These are phyloP conservation scores for Penicillium turbatum DNA, from an alignment of 495 filamentous ascomycete genomes.

Conservation along the genomic window DNA sequence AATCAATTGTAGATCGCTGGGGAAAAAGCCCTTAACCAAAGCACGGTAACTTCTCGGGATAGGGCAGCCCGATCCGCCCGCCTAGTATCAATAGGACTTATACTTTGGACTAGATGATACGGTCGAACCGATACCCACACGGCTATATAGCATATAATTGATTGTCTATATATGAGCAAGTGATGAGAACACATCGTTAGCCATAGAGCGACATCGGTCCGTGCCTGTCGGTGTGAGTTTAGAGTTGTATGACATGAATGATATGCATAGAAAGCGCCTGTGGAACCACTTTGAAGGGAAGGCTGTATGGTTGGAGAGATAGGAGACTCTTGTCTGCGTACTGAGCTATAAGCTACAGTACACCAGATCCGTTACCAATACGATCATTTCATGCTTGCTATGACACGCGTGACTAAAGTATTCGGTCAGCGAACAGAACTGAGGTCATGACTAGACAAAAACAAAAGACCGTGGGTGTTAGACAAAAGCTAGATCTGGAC, in stretches of 20 bases:
- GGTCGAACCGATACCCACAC: not conserved
- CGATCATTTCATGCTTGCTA: too few relatives aligned
- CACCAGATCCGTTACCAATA: too few relatives aligned
- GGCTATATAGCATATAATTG: not conserved
- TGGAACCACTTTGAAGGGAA: not conserved
- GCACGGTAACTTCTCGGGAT: not conserved
- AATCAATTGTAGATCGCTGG: not conserved
- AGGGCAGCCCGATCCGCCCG: not conserved
- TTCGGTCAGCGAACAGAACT: too few relatives aligned
- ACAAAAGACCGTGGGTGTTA: too few relatives aligned
- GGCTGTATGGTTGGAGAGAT: not conserved
- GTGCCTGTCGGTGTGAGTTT: not conserved
- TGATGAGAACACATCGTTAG: not conserved
- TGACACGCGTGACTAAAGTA: too few relatives aligned
- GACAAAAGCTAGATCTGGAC: too few relatives aligned
- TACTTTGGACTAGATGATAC: not conserved
- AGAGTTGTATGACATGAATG: not conserved
- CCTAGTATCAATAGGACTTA: not conserved
- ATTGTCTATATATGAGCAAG: not conserved
- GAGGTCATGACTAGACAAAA: too few relatives aligned
- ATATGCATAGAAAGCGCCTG: not conserved
- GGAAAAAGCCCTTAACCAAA: not conserved
- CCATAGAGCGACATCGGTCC: not conserved
- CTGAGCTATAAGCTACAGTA: too few relatives aligned
- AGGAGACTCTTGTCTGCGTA: too few relatives aligned